These are phyloP conservation scores for Neofusicoccum sp. DNA, from an alignment of 2,329 filamentous ascomycete genomes.

Conservation along the genomic window DNA sequence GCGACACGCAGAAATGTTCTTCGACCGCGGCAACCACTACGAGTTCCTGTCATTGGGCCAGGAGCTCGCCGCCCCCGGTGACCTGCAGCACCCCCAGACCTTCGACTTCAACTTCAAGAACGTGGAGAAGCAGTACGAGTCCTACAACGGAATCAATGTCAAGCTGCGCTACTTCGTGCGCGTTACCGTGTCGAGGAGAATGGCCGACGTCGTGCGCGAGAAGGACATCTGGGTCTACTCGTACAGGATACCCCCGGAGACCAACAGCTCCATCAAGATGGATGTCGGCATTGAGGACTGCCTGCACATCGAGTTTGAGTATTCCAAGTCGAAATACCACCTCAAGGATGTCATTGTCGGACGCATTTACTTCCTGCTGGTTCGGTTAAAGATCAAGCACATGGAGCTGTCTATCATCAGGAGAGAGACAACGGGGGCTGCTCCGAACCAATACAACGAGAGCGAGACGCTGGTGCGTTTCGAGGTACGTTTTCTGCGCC, in stretches of 20 bases:
- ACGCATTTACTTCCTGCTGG: constrained; percentile 95
- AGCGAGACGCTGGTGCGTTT: constrained; percentile 97
- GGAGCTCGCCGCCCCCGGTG: constrained; percentile 93
- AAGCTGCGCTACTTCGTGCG: constrained; percentile 98
- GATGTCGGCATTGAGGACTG: constrained; percentile 99
- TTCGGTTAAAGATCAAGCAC: constrained; percentile 98
- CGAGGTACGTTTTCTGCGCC: constrained; percentile 61
- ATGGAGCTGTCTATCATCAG: constrained; percentile 99
- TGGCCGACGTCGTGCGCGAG: constrained; percentile 97
- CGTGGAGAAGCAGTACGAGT: constrained; percentile 99
- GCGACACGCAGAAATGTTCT: constrained; percentile 85
- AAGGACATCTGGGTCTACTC: constrained; percentile 99
- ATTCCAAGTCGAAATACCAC: constrained; percentile 99
- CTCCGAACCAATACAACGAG: constrained; percentile 99
- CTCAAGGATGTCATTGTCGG: constrained; percentile 99
- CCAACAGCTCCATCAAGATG: constrained; percentile 99
- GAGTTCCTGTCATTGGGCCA: constrained; percentile 97
- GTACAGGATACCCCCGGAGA: constrained; percentile 96
- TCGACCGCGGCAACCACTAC: constrained; percentile 98
- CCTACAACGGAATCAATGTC: constrained; percentile 99
- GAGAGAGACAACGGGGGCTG: constrained; percentile 91
- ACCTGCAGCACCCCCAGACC: constrained; percentile 97
- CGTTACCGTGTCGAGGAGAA: constrained; percentile 92
- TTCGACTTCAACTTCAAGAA: constrained; percentile 99
- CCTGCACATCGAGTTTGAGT: constrained; percentile 98